phyloP scores from a whole-genome alignment of 345 rosid genomes.

The Gynandropsis gynandra region DNA sequence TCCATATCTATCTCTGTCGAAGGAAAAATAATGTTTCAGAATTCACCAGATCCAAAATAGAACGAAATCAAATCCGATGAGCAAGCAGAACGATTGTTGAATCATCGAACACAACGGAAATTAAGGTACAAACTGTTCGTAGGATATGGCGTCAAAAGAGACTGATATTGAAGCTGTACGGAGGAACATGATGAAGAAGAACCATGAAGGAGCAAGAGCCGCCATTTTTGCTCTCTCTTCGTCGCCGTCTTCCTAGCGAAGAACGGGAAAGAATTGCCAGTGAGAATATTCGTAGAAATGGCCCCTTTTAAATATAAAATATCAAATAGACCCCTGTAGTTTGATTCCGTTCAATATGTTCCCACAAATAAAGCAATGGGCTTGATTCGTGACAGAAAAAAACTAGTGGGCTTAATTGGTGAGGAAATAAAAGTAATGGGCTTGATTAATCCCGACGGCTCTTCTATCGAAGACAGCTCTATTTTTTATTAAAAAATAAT shows the following conservation, averaged over 20 bases:
- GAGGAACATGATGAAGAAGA: slow-evolving; percentile 19
- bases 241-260: slow-evolving; percentile 2
- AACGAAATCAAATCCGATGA: slow-evolving; percentile 14
- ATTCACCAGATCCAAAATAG: background rate
- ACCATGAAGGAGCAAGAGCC: slow-evolving; percentile 14
- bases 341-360: too few species aligned
- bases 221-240: slow-evolving; percentile 26
- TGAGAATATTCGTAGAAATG: too few species aligned
- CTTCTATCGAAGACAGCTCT: too few species aligned
- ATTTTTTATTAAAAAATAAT: too few species aligned
- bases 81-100: slow-evolving; percentile 20
- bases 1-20: slow-evolving; percentile 18
- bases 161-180: slow-evolving; percentile 10
- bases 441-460: too few species aligned
- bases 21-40: background rate
- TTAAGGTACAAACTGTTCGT: slow-evolving; percentile 21
- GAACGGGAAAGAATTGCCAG: too few species aligned
- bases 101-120: background rate
- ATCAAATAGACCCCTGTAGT: too few species aligned
- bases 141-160: slow-evolving; percentile 7
- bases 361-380: too few species aligned
- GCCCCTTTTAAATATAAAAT: too few species aligned
- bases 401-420: too few species aligned
- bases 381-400: too few species aligned
- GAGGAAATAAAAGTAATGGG: too few species aligned